Evolutionary conservation across 306 rosid species (phyloP).

Genomic region (Gillenia trifoliata): DNA sequence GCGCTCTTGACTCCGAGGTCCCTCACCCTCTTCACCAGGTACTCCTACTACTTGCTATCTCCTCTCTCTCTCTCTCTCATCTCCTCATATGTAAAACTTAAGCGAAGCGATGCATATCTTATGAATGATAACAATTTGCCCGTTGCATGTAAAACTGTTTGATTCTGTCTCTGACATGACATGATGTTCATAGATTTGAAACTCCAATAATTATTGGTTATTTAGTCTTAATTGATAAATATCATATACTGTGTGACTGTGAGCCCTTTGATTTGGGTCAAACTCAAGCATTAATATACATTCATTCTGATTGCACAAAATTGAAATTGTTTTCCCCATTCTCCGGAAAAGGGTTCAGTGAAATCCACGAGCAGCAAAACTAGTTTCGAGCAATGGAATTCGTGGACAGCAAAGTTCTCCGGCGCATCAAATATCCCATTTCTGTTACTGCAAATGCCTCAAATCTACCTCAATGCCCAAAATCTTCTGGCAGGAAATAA

Average conservation of each 20-base stretch:
- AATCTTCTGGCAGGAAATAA: constrained; percentile 68
- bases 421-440: constrained; percentile 83
- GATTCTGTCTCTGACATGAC: not conserved
- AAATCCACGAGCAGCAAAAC: constrained; percentile 26
- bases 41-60: not conserved
- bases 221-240: not conserved
- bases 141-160: not conserved
- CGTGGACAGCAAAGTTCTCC: constrained; percentile 71
- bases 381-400: constrained; percentile 64
- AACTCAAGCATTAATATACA: not conserved
- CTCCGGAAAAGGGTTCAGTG: constrained; percentile 46
- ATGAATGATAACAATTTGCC: not conserved
- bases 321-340: constrained; percentile 9
- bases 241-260: not conserved
- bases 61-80: not conserved
- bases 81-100: too few relatives aligned
- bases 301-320: not conserved
- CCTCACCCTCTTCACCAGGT: constrained; percentile 56
- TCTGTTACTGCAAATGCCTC: constrained; percentile 78
- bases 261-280: not conserved
- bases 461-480: constrained; percentile 70
- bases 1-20: constrained; percentile 46
- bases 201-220: not conserved
- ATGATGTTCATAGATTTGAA: not conserved
- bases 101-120: too few relatives aligned